These are phyloP conservation scores for Peterozyma xylosa DNA, from an alignment of 805 yeast genomes.

Conservation along the genomic window DNA sequence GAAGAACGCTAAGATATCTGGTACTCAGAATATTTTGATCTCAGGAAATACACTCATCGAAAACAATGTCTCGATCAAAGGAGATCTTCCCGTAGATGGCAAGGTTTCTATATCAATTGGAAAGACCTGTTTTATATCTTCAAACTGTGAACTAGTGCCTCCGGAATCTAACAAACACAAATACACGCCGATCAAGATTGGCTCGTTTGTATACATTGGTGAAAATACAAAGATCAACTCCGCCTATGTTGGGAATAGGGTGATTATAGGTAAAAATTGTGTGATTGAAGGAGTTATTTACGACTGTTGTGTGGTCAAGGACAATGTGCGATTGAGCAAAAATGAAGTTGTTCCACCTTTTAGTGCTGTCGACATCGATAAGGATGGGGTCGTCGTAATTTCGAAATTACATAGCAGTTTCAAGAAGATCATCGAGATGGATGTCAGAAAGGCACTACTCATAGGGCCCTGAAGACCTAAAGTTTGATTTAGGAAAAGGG, in stretches of 20 bases:
- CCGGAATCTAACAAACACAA: slow-evolving; percentile 11
- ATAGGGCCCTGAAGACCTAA: background rate
- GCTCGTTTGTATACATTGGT: slow-evolving; percentile 40
- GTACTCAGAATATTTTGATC: slow-evolving; percentile 34
- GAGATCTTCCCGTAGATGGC: slow-evolving; percentile 18
- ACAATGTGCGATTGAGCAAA: slow-evolving; percentile 32
- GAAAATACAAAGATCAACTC: slow-evolving; percentile 22
- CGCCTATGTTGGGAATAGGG: slow-evolving; percentile 40
- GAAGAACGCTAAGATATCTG: slow-evolving; percentile 31
- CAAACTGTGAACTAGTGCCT: slow-evolving; percentile 22
- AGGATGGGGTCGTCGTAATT: slow-evolving; percentile 6
- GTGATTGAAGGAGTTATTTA: slow-evolving; percentile 31
- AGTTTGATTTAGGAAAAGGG: no score
- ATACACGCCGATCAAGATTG: slow-evolving; percentile 29
- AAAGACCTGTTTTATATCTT: slow-evolving; percentile 32
- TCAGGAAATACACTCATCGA: slow-evolving; percentile 39
- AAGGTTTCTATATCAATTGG: slow-evolving; percentile 33
- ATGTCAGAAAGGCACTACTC: slow-evolving; percentile 12
- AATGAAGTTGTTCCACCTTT: slow-evolving; percentile 44
- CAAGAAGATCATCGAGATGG: slow-evolving; percentile 15
- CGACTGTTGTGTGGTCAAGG: slow-evolving; percentile 43
- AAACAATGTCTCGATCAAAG: slow-evolving; percentile 25
- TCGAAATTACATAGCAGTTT: slow-evolving; percentile 18
- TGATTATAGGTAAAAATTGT: slow-evolving; percentile 35
- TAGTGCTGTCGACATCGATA: slow-evolving; percentile 25